These are phyloP conservation scores for Arctostaphylos glauca DNA, from an alignment of 148 eudicot genomes.

Conservation along the genomic window DNA sequence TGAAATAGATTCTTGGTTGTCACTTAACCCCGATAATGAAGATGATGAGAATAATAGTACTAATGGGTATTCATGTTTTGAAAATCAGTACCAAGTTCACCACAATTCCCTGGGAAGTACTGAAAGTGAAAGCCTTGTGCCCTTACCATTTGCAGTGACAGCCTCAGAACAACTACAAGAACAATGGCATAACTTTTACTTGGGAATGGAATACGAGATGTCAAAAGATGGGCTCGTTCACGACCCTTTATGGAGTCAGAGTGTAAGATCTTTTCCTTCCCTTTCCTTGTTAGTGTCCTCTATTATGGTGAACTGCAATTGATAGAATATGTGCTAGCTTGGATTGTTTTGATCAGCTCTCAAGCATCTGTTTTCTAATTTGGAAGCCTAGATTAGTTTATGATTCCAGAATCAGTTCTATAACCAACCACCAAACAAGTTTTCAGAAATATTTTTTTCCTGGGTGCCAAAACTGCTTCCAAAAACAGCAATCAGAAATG, in stretches of 20 bases:
- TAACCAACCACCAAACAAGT: background rate
- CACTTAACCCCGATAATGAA: background rate
- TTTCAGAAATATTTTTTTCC: background rate
- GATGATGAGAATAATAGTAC: background rate
- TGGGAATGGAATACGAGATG: background rate
- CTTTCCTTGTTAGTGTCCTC: background rate
- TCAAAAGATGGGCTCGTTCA: background rate
- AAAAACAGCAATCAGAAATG: background rate
- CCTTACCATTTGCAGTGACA: background rate
- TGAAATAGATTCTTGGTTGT: conserved; percentile 16
- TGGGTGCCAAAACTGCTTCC: background rate
- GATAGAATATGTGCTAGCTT: too few species aligned
- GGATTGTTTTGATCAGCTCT: background rate
- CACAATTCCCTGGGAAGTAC: background rate
- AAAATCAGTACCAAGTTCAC: background rate
- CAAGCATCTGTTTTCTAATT: background rate
- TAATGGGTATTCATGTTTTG: background rate
- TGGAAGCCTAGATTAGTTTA: background rate
- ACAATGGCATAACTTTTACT: background rate
- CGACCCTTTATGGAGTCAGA: background rate
- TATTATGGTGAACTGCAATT: background rate
- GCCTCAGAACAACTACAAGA: background rate
- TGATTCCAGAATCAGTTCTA: background rate
- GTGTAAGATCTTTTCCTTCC: background rate
- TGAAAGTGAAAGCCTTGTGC: background rate